Evolutionary conservation across 768 basidiomycete species (phyloP).

Genomic region (Leccinum pellstonianum): DNA sequence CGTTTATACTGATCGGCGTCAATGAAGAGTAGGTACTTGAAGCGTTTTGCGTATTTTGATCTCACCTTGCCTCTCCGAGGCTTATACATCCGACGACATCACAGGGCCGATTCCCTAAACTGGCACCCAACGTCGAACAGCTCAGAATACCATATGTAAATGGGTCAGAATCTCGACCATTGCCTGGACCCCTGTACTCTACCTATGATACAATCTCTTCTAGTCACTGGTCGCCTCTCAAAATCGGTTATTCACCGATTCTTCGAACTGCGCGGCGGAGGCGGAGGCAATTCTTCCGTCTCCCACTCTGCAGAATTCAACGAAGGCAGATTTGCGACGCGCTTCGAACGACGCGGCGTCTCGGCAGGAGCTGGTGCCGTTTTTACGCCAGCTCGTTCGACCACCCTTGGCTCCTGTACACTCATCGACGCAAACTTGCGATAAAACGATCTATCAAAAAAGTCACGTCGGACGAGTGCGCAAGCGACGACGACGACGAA

Average conservation of each 20-base stretch:
- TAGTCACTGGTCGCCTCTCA: background rate
- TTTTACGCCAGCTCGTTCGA: slow-evolving; percentile 3
- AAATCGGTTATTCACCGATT: slow-evolving; percentile 1
- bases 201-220: too few relatives aligned
- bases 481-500: too few relatives aligned
- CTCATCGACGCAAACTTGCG: slow-evolving; percentile 30
- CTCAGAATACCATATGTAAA: too few relatives aligned
- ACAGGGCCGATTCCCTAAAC: too few relatives aligned
- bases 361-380: background rate
- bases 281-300: slow-evolving; percentile 48
- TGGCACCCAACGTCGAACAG: too few relatives aligned
- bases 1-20: too few relatives aligned
- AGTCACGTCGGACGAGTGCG: background rate
- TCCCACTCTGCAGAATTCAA: slow-evolving; percentile 53
- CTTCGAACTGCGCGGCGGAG: slow-evolving; percentile 32
- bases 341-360: slow-evolving; percentile 23
- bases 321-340: slow-evolving; percentile 43
- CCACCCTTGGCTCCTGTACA: slow-evolving; percentile 27
- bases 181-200: too few relatives aligned
- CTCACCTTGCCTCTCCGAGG: too few relatives aligned
- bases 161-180: too few relatives aligned
- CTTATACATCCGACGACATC: too few relatives aligned
- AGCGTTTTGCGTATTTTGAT: too few relatives aligned
- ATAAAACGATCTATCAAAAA: slow-evolving; percentile 19
- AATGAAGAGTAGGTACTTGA: too few relatives aligned